Evolutionary conservation across 164 flowering plant species (phyloP).

Genomic region (Vitis labrusca): DNA sequence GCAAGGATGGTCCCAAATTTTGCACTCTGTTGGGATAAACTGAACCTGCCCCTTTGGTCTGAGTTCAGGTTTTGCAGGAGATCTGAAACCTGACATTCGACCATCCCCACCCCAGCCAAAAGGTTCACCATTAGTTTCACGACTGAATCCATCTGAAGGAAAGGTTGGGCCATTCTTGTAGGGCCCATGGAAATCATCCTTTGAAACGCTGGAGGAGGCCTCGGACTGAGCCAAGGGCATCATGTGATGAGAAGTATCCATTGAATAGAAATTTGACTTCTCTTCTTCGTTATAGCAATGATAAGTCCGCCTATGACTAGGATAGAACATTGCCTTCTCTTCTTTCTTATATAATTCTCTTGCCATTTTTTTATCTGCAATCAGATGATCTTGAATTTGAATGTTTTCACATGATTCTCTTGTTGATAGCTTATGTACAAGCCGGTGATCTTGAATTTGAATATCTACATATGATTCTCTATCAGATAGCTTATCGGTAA

Average conservation of each 20-base stretch:
- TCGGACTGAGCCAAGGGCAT: constrained; percentile 24
- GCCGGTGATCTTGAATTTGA: no score
- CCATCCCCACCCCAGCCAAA: not conserved
- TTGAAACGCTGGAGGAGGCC: constrained; percentile 20
- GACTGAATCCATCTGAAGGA: no score
- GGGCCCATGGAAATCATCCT: constrained; percentile 18
- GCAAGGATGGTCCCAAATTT: constrained; percentile 13
- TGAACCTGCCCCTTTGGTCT: not conserved
- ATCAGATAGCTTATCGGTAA: no score
- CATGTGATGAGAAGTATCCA: constrained; percentile 18
- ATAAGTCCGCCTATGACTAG: not conserved
- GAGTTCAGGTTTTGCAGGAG: not conserved
- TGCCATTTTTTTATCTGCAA: not conserved
- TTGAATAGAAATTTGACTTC: no score
- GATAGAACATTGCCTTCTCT: constrained; percentile 10
- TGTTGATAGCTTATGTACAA: no score
- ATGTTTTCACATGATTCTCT: constrained; percentile 5
- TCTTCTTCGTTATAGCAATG: no score
- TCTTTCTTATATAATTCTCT: constrained; percentile 23
- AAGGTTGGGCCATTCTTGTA: not conserved
- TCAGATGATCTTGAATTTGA: constrained; percentile 5
- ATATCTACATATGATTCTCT: no score
- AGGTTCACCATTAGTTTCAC: not conserved
- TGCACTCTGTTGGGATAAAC: not conserved
- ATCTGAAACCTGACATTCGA: not conserved